Conservation (phyloP, 164 flowering plant genomes). For the Pachysandra terminalis region DNA sequence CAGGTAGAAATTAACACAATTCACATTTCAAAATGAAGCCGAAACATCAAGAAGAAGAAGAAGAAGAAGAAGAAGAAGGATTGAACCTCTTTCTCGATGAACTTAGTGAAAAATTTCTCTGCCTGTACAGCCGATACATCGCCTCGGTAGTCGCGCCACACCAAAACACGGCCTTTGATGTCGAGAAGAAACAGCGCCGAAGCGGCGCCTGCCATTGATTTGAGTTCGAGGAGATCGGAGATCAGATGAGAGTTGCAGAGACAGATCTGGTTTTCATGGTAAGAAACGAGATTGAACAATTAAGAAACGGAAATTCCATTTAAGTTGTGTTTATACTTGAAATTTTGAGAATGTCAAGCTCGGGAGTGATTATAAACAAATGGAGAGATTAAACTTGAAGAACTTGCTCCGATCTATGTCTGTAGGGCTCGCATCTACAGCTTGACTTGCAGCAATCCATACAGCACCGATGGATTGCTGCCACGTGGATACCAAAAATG, state of each 20-base stretch:
- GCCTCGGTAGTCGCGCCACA: conserved; percentile 96
- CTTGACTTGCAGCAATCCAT: too few relatives aligned
- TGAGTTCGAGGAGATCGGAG: conserved; percentile 8
- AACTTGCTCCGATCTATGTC: too few relatives aligned
- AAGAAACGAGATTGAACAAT: background rate
- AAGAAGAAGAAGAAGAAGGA: background rate
- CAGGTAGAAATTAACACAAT: background rate
- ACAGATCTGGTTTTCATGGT: conserved; percentile 10
- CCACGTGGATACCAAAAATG: too few relatives aligned
- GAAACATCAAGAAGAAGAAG: background rate
- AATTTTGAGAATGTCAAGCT: background rate
- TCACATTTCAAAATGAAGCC: too few relatives aligned
- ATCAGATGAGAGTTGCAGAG: conserved; percentile 16
- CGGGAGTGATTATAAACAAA: background rate
- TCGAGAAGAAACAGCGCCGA: conserved; percentile 96
- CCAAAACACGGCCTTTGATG: conserved; percentile 90
- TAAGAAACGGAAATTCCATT: background rate
- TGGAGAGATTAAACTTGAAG: too few relatives aligned
- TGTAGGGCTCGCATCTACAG: too few relatives aligned
- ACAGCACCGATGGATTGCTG: too few relatives aligned
- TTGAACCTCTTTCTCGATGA: conserved; percentile 86
- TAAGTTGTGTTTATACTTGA: background rate
- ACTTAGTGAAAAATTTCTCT: conserved; percentile 88
- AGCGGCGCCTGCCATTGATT: conserved; percentile 82
- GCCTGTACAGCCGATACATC: conserved; percentile 85